Evolutionary conservation across 495 filamentous ascomycete species (phyloP).

Genomic region (Neurospora sp.): DNA sequence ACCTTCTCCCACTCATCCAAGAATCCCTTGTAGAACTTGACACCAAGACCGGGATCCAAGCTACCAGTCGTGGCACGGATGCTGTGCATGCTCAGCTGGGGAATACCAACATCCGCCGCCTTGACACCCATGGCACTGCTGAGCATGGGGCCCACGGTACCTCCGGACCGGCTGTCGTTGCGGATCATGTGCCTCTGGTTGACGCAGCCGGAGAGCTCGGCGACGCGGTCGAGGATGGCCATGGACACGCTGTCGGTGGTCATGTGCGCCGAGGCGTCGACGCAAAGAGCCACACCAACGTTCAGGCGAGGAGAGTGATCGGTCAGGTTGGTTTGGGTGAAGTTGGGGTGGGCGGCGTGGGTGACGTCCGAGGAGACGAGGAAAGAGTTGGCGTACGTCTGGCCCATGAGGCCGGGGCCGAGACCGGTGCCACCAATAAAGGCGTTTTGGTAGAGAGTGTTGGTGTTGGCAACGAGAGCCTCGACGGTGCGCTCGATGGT

Average conservation of each 20-base stretch:
- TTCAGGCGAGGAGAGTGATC: conserved; percentile 86
- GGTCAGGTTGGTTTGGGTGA: conserved; percentile 66
- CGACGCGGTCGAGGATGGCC: conserved; percentile 64
- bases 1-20: conserved; percentile 82
- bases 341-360: conserved; percentile 94
- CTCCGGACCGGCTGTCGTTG: conserved; percentile 79
- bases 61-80: conserved; percentile 85
- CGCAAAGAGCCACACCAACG: conserved; percentile 70
- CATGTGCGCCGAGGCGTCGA: conserved; percentile 90
- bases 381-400: conserved; percentile 88
- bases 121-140: conserved; percentile 70
- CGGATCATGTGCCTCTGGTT: conserved; percentile 91
- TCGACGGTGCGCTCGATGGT: conserved; percentile 74
- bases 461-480: conserved; percentile 36
- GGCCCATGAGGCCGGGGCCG: conserved; percentile 59
- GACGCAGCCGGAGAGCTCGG: conserved; percentile 54
- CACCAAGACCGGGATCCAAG: conserved; percentile 79
- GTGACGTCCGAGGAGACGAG: conserved; percentile 87
- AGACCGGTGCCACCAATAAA: conserved; percentile 16
- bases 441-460: conserved; percentile 11
- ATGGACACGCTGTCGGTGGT: conserved; percentile 77
- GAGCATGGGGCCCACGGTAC: conserved; percentile 93
- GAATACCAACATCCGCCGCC: conserved; percentile 81
- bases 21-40: conserved; percentile 82
- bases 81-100: conserved; percentile 90